Percentiles rank a stretch among this genome's conserved stretches.
phyloP scores from a whole-genome alignment of 768 basidiomycete genomes.

The Bullera alba region DNA sequence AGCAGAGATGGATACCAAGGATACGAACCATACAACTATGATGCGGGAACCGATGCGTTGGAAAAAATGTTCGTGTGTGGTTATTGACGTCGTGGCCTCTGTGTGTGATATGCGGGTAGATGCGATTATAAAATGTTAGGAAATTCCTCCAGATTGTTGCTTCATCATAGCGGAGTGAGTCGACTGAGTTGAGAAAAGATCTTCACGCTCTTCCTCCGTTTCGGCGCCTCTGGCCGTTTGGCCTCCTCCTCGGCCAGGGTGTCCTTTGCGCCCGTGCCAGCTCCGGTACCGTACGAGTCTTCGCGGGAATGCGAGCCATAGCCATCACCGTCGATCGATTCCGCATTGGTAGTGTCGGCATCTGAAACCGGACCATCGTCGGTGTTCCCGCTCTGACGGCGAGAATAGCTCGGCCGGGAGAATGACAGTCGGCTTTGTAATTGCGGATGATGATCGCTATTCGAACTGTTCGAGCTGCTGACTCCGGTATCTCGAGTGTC shows the following conservation, averaged over 20 bases:
- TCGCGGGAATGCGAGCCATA: neutral
- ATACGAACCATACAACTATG: too few species aligned
- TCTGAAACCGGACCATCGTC: neutral
- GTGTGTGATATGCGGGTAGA: neutral
- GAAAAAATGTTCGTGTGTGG: neutral
- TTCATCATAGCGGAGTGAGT: constrained; percentile 20
- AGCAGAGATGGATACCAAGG: too few species aligned
- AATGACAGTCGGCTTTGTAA: neutral
- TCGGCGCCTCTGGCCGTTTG: neutral
- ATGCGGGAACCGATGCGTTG: neutral
- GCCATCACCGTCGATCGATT: neutral
- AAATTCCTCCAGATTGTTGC: neutral
- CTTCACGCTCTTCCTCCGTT: constrained; percentile 20
- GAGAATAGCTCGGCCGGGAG: neutral
- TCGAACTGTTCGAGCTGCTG: neutral
- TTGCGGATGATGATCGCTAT: neutral
- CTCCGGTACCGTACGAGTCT: neutral
- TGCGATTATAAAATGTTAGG: neutral
- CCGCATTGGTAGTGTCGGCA: neutral
- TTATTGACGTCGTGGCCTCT: neutral
- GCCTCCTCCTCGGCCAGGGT: neutral
- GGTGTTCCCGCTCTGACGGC: neutral
- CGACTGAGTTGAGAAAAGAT: constrained; percentile 18
- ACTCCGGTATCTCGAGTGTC: neutral
- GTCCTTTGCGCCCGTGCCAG: neutral